Evolutionary conservation across 108 stramenopile species (phyloP).

Genomic region (Cyclotella sp.): DNA sequence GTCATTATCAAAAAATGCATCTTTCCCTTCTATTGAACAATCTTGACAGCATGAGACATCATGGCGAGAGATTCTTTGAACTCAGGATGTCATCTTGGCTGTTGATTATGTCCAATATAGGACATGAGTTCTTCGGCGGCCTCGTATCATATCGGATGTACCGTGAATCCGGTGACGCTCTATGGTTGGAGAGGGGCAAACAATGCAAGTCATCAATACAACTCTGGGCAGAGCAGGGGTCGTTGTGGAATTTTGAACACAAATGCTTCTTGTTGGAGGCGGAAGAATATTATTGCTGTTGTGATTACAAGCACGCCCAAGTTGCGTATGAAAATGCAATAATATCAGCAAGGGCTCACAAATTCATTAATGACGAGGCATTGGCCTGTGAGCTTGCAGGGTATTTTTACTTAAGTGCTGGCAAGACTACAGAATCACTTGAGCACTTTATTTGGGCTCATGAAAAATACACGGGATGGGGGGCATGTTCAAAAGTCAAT

Average conservation of each 20-base stretch:
- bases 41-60: background rate
- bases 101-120: background rate
- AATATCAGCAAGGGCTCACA: conserved; percentile 5
- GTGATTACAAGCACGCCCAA: conserved; percentile 1
- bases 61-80: background rate
- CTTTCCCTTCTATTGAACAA: background rate
- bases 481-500: no score
- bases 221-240: background rate
- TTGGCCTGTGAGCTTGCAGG: conserved; percentile 24
- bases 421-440: no score
- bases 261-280: conserved; percentile 5
- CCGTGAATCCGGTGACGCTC: background rate
- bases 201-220: conserved; percentile 1
- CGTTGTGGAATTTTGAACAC: conserved; percentile 15
- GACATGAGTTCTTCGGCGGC: background rate
- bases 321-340: conserved; percentile 20
- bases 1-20: background rate
- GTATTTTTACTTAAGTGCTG: conserved; percentile 19
- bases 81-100: background rate
- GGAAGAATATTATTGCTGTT: conserved; percentile 13
- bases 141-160: conserved; percentile 15
- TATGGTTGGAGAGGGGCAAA: conserved; percentile 4
- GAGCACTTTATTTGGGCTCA: no score
- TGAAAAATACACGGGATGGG: no score
- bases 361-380: conserved; percentile 27